A percentile compares a stretch with the other conserved stretches of the same genome.
phyloP scores from a whole-genome alignment of 2,329 filamentous ascomycete species.

The Penicillium brasilianum region DNA sequence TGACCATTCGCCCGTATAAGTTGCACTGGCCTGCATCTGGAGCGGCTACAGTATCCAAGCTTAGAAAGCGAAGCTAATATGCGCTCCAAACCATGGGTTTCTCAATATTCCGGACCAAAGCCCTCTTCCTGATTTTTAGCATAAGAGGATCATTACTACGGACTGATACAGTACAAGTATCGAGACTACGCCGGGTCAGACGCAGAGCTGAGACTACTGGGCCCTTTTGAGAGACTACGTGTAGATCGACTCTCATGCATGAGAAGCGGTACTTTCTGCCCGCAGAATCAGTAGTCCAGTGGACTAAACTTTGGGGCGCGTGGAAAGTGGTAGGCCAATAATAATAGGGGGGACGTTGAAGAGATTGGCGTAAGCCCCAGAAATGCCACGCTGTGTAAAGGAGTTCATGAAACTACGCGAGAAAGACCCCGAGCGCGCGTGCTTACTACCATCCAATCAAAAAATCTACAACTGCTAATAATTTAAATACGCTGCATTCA shows the following conservation, averaged over 20 bases:
- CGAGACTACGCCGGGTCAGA: not conserved
- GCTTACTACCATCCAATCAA: not conserved
- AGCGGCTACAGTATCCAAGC: not conserved
- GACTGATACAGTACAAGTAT: not conserved
- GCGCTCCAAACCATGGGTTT: not conserved
- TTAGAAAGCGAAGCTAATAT: not conserved
- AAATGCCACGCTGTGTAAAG: not conserved
- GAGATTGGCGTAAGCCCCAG: not conserved
- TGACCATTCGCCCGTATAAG: not conserved
- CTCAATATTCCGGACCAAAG: not conserved
- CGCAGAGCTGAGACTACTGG: not conserved
- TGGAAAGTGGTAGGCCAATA: not conserved
- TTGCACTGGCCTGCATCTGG: not conserved
- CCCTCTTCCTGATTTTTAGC: not conserved
- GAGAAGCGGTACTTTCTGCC: not conserved
- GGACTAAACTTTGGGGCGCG: not conserved
- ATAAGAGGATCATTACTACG: not conserved
- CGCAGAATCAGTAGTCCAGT: not conserved
- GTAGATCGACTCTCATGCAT: constrained; percentile 1
- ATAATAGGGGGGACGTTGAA: not conserved
- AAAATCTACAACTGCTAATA: not conserved
- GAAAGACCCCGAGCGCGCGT: not conserved
- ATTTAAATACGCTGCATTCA: not conserved
- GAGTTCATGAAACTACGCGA: not conserved
- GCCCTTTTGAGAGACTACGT: not conserved